Evolutionary conservation across 768 basidiomycete genomes (phyloP).

Genomic region (Filobasidium wieringae): DNA sequence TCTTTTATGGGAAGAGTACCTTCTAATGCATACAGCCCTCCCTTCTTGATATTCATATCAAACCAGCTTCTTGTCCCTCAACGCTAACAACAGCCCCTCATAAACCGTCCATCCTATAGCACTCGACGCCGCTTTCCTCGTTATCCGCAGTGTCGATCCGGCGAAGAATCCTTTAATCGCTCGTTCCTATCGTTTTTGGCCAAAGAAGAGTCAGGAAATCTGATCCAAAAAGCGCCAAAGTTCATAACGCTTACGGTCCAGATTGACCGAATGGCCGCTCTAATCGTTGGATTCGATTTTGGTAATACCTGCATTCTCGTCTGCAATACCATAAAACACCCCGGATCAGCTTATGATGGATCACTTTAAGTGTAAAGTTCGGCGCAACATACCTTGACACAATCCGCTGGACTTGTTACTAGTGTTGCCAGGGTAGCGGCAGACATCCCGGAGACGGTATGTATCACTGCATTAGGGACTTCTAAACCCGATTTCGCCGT

Average conservation of each 20-base stretch:
- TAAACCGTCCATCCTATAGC: slow-evolving; percentile 86
- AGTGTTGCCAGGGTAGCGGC: slow-evolving; percentile 77
- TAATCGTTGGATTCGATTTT: slow-evolving; percentile 62
- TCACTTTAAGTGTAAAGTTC: not conserved
- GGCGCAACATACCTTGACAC: slow-evolving; percentile 57
- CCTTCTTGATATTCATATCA: not conserved
- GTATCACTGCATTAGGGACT: slow-evolving; percentile 32
- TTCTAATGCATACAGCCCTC: no score
- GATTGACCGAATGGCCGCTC: slow-evolving; percentile 54
- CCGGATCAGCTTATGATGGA: not conserved
- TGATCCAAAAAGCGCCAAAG: not conserved
- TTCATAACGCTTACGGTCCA: slow-evolving; percentile 48
- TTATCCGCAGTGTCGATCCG: slow-evolving; percentile 67
- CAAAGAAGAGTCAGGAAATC: not conserved
- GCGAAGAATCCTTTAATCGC: slow-evolving; percentile 73
- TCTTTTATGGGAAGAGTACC: no score
- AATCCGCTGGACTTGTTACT: slow-evolving; percentile 84
- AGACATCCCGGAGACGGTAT: slow-evolving; percentile 49
- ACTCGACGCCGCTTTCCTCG: slow-evolving; percentile 76
- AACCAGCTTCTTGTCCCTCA: slow-evolving; percentile 19
- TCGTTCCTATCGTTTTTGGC: slow-evolving; percentile 51
- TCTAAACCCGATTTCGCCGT: slow-evolving; percentile 19
- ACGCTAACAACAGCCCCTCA: slow-evolving; percentile 43
- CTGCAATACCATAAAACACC: slow-evolving; percentile 38
- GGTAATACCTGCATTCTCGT: slow-evolving; percentile 87